Base-by-base conservation (phyloP, 2,329 filamentous ascomycete species). In the Alternaria viburni region DNA sequence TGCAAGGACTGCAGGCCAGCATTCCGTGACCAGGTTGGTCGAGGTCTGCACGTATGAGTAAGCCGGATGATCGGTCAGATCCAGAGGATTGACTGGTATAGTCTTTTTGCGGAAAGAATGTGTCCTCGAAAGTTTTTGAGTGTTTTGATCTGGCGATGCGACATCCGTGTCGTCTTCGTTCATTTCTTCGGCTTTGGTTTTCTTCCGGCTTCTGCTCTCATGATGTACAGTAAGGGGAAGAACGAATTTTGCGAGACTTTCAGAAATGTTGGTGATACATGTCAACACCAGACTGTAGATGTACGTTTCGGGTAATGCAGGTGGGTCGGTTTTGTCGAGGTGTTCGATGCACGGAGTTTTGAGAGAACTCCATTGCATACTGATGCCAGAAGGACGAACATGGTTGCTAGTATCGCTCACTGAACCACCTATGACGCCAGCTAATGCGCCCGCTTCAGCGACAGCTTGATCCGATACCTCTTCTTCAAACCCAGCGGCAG, bases 1-100 rank as follows among this genome's bases (percentile, higher is more conserved):
- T 1, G 96, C 95, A 52, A 99, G 87, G 43, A 98, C 90, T 12
- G 96, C 96, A 50, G 96, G 96, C 96, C 96, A 99, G 78, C 95
- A 98, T 69, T 92, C 87, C 5, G 96, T 93, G 23, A 99, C 91
- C 58, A 99, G 91, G 10, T 87, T 87, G 12, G 93, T 93, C 71
- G 93, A 95, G 2, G 89, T 88, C 73, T 90, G 88, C 60, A 98
- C 89, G 54, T 93, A 91, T 1, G 84, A 77, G 56, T 89, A 86
- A 9, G 93, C 84, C 1, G 91, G 87, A 74, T 96, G 92, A 43
- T 91, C 88, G 64, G 90, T 88, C 8, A 97, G 80, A 1, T 86
- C 85, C 4, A 99, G 82, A 3, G 96, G 96, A 77, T 99, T 99
- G 17, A 95, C 82, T 1, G 93, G 93, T 13, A 95, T 86, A 1